Base-by-base conservation (phyloP, 345 rosid species). In the Physaria fendleri region DNA sequence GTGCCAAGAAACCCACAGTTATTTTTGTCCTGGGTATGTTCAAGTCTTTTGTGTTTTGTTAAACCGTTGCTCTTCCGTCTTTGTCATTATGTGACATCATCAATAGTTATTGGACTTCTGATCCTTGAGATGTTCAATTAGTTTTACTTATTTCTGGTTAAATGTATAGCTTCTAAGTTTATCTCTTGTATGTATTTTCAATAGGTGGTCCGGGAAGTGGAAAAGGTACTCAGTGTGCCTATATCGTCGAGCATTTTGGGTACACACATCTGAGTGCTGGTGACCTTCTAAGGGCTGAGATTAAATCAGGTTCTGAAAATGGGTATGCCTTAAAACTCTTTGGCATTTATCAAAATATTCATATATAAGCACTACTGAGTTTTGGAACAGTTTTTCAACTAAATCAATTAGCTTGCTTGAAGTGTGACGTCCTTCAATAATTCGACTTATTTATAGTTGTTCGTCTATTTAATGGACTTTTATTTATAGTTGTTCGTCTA, bases 141-240 rank as follows among this genome's bases (percentile, higher is more conserved):
- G 27, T 16, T n/a, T 5, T 3, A 28, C 24, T 34, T 45, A 18
- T 23, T 56, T 24, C 6, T 27, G 14, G 10, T 30, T 8, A 3
- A 16, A 7, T 52, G 27, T 54, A 39, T 42, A 29, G 43, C 30
- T 27, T 33, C 28, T 62, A 39, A 46, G 51, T 23, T 30, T 54
- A n/a, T 47, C 25, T 39, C 16, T 59, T 42, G 17, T 29, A 29
- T 66, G 66, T 22, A 53, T 55, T 32, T 5, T 64, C 47, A 63
- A 45, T 77, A 92, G 97, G 98, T 77, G 98, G 98, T 50, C 98
- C 98, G 0, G 98, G 94, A 29, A 85, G 95, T 69, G 95, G 94
- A 56, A 90, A 87, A 68, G 97, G 95, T 38, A 87, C 95, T 4
- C 97, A 87, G 52, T 84, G 97, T 75, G 82, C 79, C 12, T 84